Conservation (phyloP, 331 rosid species). For the Acacia concinna region DNA sequence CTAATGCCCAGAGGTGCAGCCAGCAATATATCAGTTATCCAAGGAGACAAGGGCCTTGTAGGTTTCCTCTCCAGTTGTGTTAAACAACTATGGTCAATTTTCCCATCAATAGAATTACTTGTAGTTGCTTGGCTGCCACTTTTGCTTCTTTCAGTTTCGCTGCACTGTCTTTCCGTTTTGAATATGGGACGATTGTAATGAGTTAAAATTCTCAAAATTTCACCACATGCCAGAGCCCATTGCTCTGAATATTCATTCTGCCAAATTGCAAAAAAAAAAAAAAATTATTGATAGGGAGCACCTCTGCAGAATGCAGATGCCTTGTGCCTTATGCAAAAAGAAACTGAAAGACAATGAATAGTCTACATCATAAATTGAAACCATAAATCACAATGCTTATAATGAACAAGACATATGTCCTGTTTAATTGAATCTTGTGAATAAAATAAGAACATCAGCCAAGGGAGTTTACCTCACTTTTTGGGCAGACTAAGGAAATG, state of each 20-base stretch:
- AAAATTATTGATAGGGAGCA: neutral
- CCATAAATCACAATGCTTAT: neutral
- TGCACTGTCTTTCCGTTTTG: conserved; percentile 64
- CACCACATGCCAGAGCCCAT: conserved; percentile 99
- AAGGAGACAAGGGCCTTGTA: conserved; percentile 87
- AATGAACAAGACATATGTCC: neutral
- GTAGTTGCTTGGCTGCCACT: conserved; percentile 84
- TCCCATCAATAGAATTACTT: conserved; percentile 59
- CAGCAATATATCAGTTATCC: conserved; percentile 90
- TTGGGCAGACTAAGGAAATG: conserved; percentile 87
- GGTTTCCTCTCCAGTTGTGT: conserved; percentile 85
- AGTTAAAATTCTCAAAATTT: conserved; percentile 89
- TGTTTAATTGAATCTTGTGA: conserved; percentile 10
- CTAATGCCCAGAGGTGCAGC: conserved; percentile 93
- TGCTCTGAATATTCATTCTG: conserved; percentile 96
- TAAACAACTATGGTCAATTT: conserved; percentile 46
- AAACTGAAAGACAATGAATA: neutral
- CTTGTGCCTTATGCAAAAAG: neutral
- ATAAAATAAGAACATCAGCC: conserved; percentile 14
- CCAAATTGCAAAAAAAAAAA: neutral
- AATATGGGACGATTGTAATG: conserved; percentile 96
- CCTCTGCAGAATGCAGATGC: conserved; percentile 10
- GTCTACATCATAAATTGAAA: neutral
- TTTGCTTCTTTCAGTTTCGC: conserved; percentile 80
- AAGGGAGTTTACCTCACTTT: conserved; percentile 57